A percentile compares a stretch with the other conserved stretches of the same genome.
Conservation (phyloP, 441 rosid species). For the Hura crepitans region DNA sequence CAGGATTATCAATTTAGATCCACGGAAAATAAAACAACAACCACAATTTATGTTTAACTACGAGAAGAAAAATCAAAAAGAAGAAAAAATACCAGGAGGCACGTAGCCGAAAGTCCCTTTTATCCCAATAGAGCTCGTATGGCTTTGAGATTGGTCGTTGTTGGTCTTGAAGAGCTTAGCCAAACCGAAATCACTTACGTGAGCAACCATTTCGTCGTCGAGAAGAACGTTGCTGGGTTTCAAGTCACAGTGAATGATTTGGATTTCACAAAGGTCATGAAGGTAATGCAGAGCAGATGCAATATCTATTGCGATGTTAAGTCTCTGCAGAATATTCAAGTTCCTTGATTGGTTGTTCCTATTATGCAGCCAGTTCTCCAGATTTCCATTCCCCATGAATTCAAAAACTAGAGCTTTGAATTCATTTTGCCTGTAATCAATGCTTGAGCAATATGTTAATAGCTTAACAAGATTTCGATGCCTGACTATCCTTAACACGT, state of each 20-base stretch:
- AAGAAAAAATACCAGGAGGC: not conserved
- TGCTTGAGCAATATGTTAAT: slow-evolving; percentile 23
- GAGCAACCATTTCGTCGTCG: slow-evolving; percentile 9
- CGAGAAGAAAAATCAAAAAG: too few relatives aligned
- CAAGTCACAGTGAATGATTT: slow-evolving; percentile 17
- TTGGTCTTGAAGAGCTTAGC: not conserved
- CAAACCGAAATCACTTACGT: slow-evolving; percentile 7
- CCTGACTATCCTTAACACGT: slow-evolving; percentile 19
- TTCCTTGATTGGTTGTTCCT: not conserved
- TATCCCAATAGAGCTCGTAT: not conserved
- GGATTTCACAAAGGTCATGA: slow-evolving; percentile 20
- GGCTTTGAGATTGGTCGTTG: not conserved
- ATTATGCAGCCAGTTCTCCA: slow-evolving; percentile 29
- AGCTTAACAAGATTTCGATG: slow-evolving; percentile 31
- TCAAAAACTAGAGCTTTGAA: slow-evolving; percentile 31
- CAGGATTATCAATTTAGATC: too few relatives aligned
- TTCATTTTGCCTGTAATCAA: slow-evolving; percentile 24
- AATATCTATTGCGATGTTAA: slow-evolving; percentile 27
- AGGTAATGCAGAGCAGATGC: slow-evolving; percentile 30
- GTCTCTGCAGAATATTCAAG: slow-evolving; percentile 22
- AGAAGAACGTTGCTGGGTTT: slow-evolving; percentile 29
- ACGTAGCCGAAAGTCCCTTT: not conserved
- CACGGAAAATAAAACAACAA: too few relatives aligned
- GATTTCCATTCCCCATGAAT: slow-evolving; percentile 25
- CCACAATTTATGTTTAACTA: too few relatives aligned